Evolutionary conservation across 345 rosid genomes (phyloP).

Genomic region (Populus nigra): DNA sequence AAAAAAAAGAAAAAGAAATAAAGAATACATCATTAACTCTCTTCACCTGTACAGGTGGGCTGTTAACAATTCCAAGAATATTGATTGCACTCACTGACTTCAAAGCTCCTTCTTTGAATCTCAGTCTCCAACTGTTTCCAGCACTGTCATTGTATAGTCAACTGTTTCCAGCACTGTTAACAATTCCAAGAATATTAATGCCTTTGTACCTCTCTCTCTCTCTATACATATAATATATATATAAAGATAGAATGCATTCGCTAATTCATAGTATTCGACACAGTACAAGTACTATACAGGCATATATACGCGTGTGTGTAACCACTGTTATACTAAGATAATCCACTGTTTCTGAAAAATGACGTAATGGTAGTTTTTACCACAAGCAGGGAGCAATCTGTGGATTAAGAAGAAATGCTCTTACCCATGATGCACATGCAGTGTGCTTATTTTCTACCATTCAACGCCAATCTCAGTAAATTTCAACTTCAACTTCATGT

Average conservation of each 20-base stretch:
- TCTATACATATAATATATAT: background rate
- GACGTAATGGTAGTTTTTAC: too few relatives aligned
- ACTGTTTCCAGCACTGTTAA: background rate
- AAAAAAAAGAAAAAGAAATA: background rate
- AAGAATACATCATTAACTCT: background rate
- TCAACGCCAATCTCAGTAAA: conserved; percentile 40
- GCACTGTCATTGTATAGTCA: background rate
- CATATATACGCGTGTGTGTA: too few relatives aligned
- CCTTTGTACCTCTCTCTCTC: background rate
- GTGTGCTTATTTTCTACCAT: background rate
- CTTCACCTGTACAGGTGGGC: background rate
- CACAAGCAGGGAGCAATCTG: too few relatives aligned
- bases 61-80: background rate
- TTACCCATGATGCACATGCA: too few relatives aligned
- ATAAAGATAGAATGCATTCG: background rate
- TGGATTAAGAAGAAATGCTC: too few relatives aligned
- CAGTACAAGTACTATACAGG: too few relatives aligned
- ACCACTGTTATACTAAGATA: too few relatives aligned
- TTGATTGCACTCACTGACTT: background rate
- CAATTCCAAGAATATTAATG: background rate
- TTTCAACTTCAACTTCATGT: conserved; percentile 78
- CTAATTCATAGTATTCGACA: background rate
- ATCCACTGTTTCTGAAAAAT: too few relatives aligned
- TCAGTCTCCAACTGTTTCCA: background rate
- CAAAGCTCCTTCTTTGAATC: background rate